phyloP scores from a whole-genome alignment of 768 basidiomycete genomes.

The Leccinellum rugosiceps region DNA sequence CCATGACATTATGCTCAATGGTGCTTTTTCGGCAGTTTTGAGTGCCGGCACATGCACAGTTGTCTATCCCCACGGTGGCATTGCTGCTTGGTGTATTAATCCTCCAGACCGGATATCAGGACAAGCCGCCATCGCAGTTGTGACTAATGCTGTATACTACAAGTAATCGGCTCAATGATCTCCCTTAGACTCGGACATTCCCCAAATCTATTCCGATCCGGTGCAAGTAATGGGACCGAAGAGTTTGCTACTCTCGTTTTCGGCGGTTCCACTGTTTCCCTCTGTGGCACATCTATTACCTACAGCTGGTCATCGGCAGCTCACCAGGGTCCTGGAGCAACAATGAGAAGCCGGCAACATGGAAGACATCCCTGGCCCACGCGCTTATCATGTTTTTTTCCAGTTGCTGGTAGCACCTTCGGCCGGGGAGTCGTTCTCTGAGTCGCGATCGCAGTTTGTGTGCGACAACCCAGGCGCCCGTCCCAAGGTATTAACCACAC shows the following conservation, averaged over 20 bases:
- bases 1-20: slow-evolving; percentile 61
- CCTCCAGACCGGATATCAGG: slow-evolving; percentile 57
- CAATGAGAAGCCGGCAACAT: no score
- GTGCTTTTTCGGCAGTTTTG: slow-evolving; percentile 54
- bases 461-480: no score
- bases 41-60: slow-evolving; percentile 80
- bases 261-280: slow-evolving; percentile 61
- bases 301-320: no score
- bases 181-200: slow-evolving; percentile 53
- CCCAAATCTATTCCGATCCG: slow-evolving; percentile 15
- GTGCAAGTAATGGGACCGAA: slow-evolving; percentile 40
- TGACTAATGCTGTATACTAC: slow-evolving; percentile 74
- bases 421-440: no score
- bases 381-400: no score
- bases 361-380: no score
- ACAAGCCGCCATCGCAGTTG: slow-evolving; percentile 82
- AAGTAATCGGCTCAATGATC: slow-evolving; percentile 60
- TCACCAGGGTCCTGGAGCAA: no score
- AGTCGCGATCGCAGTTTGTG: no score
- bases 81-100: slow-evolving; percentile 68
- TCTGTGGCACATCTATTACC: no score
- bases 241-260: slow-evolving; percentile 76
- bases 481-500: no score
- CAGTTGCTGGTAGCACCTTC: no score
- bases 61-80: slow-evolving; percentile 72